These are phyloP conservation scores for Candida montana DNA, from an alignment of 805 yeast genomes.

Conservation along the genomic window DNA sequence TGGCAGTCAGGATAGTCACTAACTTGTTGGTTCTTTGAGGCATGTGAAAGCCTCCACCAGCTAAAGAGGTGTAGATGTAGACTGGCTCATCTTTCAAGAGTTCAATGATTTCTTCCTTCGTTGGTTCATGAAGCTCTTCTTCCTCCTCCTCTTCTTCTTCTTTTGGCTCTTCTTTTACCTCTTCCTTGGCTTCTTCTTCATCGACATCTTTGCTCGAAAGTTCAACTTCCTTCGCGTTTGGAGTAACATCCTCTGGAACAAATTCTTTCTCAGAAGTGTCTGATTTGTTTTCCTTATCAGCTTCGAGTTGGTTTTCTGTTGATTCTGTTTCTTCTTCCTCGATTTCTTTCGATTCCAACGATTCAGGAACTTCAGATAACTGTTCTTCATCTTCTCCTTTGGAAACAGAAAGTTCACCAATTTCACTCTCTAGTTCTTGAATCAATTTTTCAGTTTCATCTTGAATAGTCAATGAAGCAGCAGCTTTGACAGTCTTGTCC, in stretches of 20 bases:
- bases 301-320: background rate
- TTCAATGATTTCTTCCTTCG: constrained; percentile 25
- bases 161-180: background rate
- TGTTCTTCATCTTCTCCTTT: background rate
- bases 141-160: constrained; percentile 2
- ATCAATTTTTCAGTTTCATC: constrained; percentile 22
- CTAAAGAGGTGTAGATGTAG: constrained; percentile 76
- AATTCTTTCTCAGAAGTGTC: background rate
- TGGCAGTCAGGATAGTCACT: constrained; percentile 68
- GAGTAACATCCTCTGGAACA: background rate
- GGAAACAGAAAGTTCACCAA: background rate
- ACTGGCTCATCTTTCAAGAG: constrained; percentile 47
- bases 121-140: constrained; percentile 23
- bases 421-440: constrained; percentile 17
- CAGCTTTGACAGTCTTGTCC: background rate
- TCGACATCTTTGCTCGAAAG: too few relatives aligned
- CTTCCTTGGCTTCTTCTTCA: background rate
- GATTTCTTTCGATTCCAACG: too few relatives aligned
- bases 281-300: too few relatives aligned
- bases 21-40: constrained; percentile 72
- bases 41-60: constrained; percentile 80
- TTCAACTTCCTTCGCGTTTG: background rate
- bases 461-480: background rate
- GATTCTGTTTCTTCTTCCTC: background rate
- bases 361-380: background rate